Evolutionary conservation across 176 grass and related monocot species (phyloP), one percentile per base, ranked within the genome.

Genomic region (Oryza meyeriana): DNA sequence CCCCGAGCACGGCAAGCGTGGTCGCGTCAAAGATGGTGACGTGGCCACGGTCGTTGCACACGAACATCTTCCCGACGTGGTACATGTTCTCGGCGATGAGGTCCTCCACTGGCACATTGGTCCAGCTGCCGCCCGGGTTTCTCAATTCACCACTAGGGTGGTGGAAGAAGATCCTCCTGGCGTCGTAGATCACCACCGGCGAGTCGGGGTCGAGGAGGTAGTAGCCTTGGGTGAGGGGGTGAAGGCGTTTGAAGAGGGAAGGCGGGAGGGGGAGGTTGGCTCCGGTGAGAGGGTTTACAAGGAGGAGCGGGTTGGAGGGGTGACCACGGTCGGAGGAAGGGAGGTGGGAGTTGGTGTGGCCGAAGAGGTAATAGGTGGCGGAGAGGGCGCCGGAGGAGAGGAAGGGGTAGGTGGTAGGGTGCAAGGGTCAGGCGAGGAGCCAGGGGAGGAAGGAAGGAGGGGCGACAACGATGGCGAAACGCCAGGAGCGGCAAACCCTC

Each of bases 401-500:
- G 27, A 24, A 12, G 32, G 25, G 10, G 12, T 1, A 6, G 38
- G 66, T 17, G n/a, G 12, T 38, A 33, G 75, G 58, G 24, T 1
- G 12, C 0, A 5, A 3, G 39, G 41, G 13, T 20, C 1, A 30
- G 64, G 28, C 33, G 27, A 79, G 75, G 17, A 85, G 75, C 83
- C 75, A 85, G 7, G 83, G 83, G 20, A 85, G 38, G n/a, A 62
- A 71, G 6, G 6, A 50, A 11, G 64, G 64, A 25, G 59, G 65
- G 48, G 67, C 12, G 42, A 31, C 22, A 1, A 58, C 20, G 35
- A 75, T 17, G 26, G 66, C 48, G 9, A 18, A 4, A 48, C 75
- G 83, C 83, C 83, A 85, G 22, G 61, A 26, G 39, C 61, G 67
- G 83, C 75, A 85, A 25, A 79, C 50, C n/a, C n/a, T n/a, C n/a